These are phyloP conservation scores for Rubroboletus pulcherrimus DNA, from an alignment of 768 basidiomycete species.

Conservation along the genomic window DNA sequence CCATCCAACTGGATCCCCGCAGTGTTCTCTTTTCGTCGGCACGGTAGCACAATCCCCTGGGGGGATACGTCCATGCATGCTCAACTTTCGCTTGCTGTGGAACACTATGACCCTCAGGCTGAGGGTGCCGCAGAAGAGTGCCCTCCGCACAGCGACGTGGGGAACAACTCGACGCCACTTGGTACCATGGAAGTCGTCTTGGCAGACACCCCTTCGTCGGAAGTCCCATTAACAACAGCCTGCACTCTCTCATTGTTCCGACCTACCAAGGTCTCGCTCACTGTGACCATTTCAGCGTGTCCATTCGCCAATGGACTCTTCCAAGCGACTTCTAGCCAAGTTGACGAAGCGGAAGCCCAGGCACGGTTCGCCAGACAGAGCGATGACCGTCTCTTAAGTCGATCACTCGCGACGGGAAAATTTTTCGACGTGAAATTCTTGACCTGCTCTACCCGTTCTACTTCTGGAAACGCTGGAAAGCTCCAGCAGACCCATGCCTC, in stretches of 20 bases:
- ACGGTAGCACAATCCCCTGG: conserved; percentile 4
- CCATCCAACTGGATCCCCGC: neutral
- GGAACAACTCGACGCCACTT: neutral
- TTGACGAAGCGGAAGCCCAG: neutral
- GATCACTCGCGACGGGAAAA: conserved; percentile 17
- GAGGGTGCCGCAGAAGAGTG: neutral
- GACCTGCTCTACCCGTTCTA: neutral
- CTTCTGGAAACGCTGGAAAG: neutral
- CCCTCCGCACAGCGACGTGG: neutral
- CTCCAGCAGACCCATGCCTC: conserved; percentile 13
- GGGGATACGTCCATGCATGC: conserved; percentile 11
- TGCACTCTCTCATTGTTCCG: neutral
- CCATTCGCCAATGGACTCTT: conserved; percentile 19
- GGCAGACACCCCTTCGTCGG: neutral
- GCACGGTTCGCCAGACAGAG: conserved; percentile 3
- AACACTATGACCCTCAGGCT: neutral
- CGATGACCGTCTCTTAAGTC: conserved; percentile 4
- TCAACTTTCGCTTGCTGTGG: neutral
- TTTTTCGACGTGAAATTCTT: conserved; percentile 21
- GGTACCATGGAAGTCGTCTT: conserved; percentile 1
- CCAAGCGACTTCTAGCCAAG: neutral
- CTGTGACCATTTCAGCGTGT: conserved; percentile 13
- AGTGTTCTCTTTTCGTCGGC: conserved; percentile 9
- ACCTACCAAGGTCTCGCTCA: conserved; percentile 6
- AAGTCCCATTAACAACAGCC: neutral